Conservation (phyloP, 1,284 basidiomycete genomes). For the Schizophyllum commune region DNA sequence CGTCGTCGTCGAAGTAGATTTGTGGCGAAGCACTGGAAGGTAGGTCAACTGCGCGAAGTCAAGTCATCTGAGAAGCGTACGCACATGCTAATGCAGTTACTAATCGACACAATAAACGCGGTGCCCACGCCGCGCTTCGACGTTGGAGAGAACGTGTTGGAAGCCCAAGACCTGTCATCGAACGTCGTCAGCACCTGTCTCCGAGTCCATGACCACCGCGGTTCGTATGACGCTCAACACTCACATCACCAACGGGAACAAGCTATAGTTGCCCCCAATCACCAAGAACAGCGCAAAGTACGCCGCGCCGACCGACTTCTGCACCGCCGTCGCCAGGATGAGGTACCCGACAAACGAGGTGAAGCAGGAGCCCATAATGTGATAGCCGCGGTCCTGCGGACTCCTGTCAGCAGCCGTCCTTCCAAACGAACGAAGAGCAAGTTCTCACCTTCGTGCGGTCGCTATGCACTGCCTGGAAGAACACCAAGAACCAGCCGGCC, state of each 20-base stretch:
- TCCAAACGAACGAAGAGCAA: neutral
- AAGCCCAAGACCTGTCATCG: conserved; percentile 44
- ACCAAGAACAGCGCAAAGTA: conserved; percentile 53
- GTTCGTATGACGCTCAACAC: conserved; percentile 10
- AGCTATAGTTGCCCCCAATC: conserved; percentile 43
- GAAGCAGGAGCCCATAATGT: conserved; percentile 40
- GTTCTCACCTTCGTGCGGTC: conserved; percentile 28
- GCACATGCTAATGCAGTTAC: conserved; percentile 49
- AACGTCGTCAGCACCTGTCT: neutral
- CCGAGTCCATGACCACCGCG: neutral
- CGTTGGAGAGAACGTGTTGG: conserved; percentile 47
- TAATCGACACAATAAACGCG: conserved; percentile 50
- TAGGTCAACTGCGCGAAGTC: neutral
- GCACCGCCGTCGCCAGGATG: conserved; percentile 41
- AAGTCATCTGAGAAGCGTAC: conserved; percentile 9
- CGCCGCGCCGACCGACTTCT: conserved; percentile 41
- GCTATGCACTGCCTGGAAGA: conserved; percentile 45
- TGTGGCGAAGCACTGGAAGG: conserved; percentile 43
- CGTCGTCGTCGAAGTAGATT: conserved; percentile 45
- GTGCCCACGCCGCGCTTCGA: conserved; percentile 52
- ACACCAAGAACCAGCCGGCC: conserved; percentile 45
- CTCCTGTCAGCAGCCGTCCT: neutral
- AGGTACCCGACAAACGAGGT: conserved; percentile 41
- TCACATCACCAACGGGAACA: conserved; percentile 51
- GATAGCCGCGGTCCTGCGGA: conserved; percentile 39